Evolutionary conservation across 2,329 filamentous ascomycete genomes (phyloP).

Genomic region (Cladosporium sp.): DNA sequence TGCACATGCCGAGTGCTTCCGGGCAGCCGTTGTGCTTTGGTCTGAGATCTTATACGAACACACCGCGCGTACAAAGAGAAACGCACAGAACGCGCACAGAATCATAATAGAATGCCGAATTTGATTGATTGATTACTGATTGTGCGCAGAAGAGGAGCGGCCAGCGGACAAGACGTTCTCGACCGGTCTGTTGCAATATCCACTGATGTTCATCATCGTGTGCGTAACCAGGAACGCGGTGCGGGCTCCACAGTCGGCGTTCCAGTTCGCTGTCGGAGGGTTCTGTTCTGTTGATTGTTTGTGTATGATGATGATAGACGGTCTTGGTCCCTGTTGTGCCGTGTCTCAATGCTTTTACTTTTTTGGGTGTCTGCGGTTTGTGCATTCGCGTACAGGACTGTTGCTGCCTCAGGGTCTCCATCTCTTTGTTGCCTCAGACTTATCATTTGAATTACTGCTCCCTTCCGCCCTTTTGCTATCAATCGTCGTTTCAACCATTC

Average conservation of each 20-base stretch:
- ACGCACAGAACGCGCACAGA: not conserved
- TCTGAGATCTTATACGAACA: not conserved
- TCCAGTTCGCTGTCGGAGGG: not conserved
- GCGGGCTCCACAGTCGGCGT: not conserved
- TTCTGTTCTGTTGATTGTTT: not conserved
- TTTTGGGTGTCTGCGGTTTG: not conserved
- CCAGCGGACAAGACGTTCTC: not conserved
- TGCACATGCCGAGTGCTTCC: not conserved
- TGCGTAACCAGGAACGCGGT: not conserved
- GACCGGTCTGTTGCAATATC: not conserved
- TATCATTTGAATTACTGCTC: not conserved
- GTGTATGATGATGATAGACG: not conserved
- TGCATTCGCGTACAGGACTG: not conserved
- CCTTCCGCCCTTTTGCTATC: not conserved
- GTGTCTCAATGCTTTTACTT: slow-evolving; percentile 3
- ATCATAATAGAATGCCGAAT: not conserved
- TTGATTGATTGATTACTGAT: not conserved
- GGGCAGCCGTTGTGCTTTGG: not conserved
- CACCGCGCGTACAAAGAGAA: not conserved
- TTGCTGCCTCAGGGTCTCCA: not conserved
- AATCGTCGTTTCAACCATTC: not conserved
- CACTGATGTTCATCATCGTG: not conserved
- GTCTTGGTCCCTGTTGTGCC: not conserved
- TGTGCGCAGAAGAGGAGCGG: not conserved
- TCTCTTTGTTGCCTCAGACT: not conserved